phyloP scores from a whole-genome alignment of 768 basidiomycete genomes.

The Kwoniella heveanensis region DNA sequence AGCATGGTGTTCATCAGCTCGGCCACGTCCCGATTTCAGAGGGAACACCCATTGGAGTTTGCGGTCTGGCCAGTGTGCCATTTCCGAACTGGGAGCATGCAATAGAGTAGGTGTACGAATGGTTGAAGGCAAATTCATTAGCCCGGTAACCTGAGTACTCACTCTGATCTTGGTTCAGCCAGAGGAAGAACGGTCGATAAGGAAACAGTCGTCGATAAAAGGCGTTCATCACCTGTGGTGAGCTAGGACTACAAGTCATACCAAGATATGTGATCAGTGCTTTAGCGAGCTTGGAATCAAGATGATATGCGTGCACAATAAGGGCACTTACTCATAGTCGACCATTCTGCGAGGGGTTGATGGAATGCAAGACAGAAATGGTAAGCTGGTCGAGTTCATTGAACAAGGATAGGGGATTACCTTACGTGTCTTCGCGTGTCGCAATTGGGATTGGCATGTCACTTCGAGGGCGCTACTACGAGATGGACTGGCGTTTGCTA shows the following conservation, averaged over 20 bases:
- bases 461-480: no score
- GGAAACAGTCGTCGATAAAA: slow-evolving; percentile 93
- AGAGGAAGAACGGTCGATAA: slow-evolving; percentile 87
- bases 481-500: no score
- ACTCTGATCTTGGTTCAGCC: slow-evolving; percentile 89
- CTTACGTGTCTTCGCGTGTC: no score
- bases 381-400: no score
- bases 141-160: slow-evolving; percentile 35
- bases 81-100: background rate
- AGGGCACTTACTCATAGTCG: slow-evolving; percentile 32
- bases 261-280: background rate
- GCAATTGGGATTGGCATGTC: no score
- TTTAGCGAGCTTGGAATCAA: no score
- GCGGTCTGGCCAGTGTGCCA: background rate
- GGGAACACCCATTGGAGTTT: no score
- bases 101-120: background rate
- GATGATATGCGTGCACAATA: background rate
- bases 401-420: background rate
- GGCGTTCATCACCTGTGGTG: slow-evolving; percentile 68
- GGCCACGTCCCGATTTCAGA: no score
- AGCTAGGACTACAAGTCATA: slow-evolving; percentile 51
- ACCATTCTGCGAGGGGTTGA: slow-evolving; percentile 33
- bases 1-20: background rate
- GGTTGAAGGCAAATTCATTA: no score
- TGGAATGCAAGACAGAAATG: no score